These are phyloP conservation scores for Prinsepia uniflora DNA, from an alignment of 306 rosid genomes.

Conservation along the genomic window DNA sequence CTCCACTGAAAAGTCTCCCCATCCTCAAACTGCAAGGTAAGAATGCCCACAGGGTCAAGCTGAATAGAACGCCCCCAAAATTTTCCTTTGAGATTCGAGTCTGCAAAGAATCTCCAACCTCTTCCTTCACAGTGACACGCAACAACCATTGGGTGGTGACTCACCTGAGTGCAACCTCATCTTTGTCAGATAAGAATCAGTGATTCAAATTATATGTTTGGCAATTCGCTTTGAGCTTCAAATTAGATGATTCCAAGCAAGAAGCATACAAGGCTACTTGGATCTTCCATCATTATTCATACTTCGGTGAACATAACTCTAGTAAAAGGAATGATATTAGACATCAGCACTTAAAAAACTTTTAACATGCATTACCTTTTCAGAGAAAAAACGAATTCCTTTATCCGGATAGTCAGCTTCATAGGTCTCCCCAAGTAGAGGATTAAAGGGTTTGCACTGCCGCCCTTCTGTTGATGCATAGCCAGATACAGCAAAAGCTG, in stretches of 20 bases:
- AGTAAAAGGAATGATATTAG: not conserved
- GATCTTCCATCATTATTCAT: not conserved
- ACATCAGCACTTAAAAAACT: not conserved
- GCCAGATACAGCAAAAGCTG: conserved; percentile 97
- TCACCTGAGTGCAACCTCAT: conserved; percentile 56
- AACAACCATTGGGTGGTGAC: conserved; percentile 98
- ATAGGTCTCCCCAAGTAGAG: conserved; percentile 94
- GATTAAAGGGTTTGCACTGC: conserved; percentile 98
- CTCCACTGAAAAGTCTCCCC: conserved; percentile 96
- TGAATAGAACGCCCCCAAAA: conserved; percentile 99
- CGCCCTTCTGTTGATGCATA: conserved; percentile 98
- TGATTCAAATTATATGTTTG: conserved; percentile 17
- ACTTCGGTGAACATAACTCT: not conserved
- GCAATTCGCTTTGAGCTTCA: conserved; percentile 13
- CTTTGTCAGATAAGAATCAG: conserved; percentile 41
- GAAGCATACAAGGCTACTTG: conserved; percentile 18
- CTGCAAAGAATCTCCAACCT: conserved; percentile 97
- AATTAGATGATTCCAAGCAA: conserved; percentile 11
- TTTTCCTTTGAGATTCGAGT: conserved; percentile 93
- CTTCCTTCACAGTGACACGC: conserved; percentile 97
- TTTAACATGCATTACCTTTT: conserved; percentile 56
- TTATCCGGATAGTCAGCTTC: conserved; percentile 98
- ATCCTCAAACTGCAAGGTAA: conserved; percentile 84
- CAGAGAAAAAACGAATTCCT: conserved; percentile 87
- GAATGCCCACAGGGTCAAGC: conserved; percentile 93